phyloP scores from a whole-genome alignment of 2,329 filamentous ascomycete species.

The Monosporascus cannonballus region DNA sequence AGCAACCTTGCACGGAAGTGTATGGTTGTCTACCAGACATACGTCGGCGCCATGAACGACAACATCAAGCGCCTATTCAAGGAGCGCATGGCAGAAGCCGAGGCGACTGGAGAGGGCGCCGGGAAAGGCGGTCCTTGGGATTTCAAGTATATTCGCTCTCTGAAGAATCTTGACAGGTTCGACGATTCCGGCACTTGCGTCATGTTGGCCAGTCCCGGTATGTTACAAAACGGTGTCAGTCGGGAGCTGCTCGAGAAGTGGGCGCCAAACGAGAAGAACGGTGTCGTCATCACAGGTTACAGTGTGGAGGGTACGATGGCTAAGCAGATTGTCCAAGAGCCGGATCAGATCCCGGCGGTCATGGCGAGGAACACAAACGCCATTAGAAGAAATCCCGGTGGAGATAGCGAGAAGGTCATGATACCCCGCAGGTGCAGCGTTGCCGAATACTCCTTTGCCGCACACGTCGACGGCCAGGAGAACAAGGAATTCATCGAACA shows the following conservation, averaged over 20 bases:
- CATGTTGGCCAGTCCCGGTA: conserved; percentile 95
- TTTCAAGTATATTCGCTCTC: conserved; percentile 85
- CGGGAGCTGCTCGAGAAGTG: conserved; percentile 88
- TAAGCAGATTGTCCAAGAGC: conserved; percentile 89
- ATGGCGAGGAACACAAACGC: conserved; percentile 70
- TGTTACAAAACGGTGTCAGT: conserved; percentile 95
- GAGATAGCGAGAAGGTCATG: conserved; percentile 79
- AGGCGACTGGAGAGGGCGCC: conserved; percentile 67
- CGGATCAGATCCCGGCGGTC: conserved; percentile 88
- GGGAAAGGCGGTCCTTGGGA: conserved; percentile 90
- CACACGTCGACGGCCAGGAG: conserved; percentile 92
- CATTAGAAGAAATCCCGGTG: conserved; percentile 56
- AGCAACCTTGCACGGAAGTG: conserved; percentile 92
- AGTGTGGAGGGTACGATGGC: conserved; percentile 99
- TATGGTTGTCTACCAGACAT: conserved; percentile 98
- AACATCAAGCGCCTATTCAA: conserved; percentile 96
- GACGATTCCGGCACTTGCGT: conserved; percentile 94
- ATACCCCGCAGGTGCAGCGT: conserved; percentile 90
- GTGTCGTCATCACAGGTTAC: conserved; percentile 98
- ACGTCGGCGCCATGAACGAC: conserved; percentile 97
- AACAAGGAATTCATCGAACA: conserved; percentile 97
- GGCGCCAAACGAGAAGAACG: conserved; percentile 94
- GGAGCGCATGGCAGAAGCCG: conserved; percentile 85
- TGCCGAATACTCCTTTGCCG: conserved; percentile 91
- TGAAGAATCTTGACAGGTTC: conserved; percentile 91